Conservation (phyloP, 495 filamentous ascomycete species). For the Glutinoglossum americanum region DNA sequence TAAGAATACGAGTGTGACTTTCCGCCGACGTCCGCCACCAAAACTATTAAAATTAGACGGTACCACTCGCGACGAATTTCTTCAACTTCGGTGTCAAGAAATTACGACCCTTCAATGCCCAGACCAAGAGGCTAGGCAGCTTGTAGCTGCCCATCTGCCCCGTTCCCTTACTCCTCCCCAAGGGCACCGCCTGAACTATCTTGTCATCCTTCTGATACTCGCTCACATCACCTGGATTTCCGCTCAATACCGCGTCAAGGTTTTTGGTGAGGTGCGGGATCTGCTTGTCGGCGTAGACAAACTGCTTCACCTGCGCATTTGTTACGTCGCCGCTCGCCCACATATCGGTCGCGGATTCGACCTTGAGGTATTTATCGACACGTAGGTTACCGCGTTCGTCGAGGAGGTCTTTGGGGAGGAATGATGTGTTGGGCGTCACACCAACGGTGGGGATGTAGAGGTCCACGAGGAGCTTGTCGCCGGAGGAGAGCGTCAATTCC, state of each 20-base stretch:
- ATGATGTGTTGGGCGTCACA: slow-evolving; percentile 36
- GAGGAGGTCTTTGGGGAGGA: slow-evolving; percentile 28
- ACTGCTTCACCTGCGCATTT: slow-evolving; percentile 14
- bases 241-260: slow-evolving; percentile 16
- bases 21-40: too few species aligned
- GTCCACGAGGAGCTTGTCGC: slow-evolving; percentile 25
- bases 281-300: slow-evolving; percentile 15
- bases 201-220: background rate
- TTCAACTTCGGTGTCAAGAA: background rate
- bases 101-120: background rate
- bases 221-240: background rate
- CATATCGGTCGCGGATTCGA: slow-evolving; percentile 28
- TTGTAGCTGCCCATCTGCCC: background rate
- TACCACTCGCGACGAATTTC: background rate
- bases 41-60: too few species aligned
- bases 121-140: slow-evolving; percentile 1
- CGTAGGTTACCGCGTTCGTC: slow-evolving; percentile 28
- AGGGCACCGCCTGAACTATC: background rate
- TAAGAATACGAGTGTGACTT: too few species aligned
- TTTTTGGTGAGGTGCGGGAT: slow-evolving; percentile 16
- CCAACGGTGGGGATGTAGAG: slow-evolving; percentile 43
- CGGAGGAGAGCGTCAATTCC: slow-evolving; percentile 13
- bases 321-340: slow-evolving; percentile 24
- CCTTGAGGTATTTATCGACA: slow-evolving; percentile 33
- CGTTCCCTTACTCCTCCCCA: slow-evolving; percentile 1